Evolutionary conservation across 108 stramenopile species (phyloP).

Genomic region (Skeletonema marinoi): DNA sequence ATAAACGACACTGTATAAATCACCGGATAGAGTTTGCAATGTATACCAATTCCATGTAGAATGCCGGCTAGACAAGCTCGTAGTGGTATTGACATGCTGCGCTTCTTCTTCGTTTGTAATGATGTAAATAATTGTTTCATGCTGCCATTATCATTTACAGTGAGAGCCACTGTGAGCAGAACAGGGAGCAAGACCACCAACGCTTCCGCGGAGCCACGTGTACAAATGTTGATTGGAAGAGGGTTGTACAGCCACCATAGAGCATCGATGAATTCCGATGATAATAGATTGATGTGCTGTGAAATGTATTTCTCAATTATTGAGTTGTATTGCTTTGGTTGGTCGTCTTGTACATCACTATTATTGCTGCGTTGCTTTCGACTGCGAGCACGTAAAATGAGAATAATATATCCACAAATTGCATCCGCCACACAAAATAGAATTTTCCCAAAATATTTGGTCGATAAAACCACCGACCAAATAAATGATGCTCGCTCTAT

Average conservation of each 20-base stretch:
- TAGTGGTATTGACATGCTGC: background rate
- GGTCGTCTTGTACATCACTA: constrained; percentile 16
- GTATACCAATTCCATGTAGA: constrained; percentile 83
- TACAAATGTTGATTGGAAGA: constrained; percentile 93
- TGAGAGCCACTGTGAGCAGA: constrained; percentile 58
- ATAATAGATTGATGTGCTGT: background rate
- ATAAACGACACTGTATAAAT: constrained; percentile 85
- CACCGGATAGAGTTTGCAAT: constrained; percentile 86
- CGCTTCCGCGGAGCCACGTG: constrained; percentile 88
- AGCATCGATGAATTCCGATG: constrained; percentile 56
- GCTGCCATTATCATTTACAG: constrained; percentile 11
- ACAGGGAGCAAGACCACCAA: constrained; percentile 87
- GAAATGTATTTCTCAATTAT: background rate
- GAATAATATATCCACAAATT: constrained; percentile 78
- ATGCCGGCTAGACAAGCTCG: constrained; percentile 66
- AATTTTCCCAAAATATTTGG: constrained; percentile 59
- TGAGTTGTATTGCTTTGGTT: background rate
- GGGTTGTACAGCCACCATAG: constrained; percentile 91
- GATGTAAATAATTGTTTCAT: background rate
- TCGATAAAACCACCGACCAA: constrained; percentile 3
- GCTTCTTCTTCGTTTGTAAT: background rate
- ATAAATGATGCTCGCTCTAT: constrained; percentile 18
- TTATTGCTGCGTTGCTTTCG: constrained; percentile 24
- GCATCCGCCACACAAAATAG: constrained; percentile 87
- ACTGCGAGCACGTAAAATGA: constrained; percentile 27